phyloP scores from a whole-genome alignment of 192 early-diverging fungal species.

The Mortierella alpina region DNA sequence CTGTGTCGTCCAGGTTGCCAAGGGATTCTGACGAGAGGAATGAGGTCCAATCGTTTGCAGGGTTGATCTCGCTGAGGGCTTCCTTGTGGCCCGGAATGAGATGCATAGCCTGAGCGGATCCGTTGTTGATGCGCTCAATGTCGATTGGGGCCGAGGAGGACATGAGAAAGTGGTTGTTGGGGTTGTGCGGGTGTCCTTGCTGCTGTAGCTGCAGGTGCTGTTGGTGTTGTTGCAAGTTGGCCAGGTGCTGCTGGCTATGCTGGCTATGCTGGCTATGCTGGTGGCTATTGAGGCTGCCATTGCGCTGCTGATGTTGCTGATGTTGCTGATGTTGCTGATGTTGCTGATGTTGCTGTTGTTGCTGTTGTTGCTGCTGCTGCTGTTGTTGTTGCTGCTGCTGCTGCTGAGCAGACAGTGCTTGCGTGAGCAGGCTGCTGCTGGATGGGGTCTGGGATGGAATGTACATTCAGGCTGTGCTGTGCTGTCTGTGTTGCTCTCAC shows the following conservation, averaged over 20 bases:
- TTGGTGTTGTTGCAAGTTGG: background rate
- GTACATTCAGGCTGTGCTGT: constrained; percentile 11
- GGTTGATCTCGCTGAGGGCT: constrained; percentile 11
- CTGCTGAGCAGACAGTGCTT: constrained; percentile 29
- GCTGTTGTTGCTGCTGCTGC: constrained; percentile 21
- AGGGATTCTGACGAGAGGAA: constrained; percentile 29
- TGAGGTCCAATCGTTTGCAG: constrained; percentile 33
- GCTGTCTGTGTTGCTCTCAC: no score
- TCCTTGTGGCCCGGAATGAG: constrained; percentile 40
- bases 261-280: constrained; percentile 1
- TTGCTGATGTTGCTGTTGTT: constrained; percentile 21
- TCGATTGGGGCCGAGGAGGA: constrained; percentile 19
- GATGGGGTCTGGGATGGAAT: constrained; percentile 22
- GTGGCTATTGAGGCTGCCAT: background rate
- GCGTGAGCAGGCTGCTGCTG: constrained; percentile 36
- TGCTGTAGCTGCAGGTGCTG: constrained; percentile 12
- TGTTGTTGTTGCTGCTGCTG: constrained; percentile 22
- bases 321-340: constrained; percentile 20
- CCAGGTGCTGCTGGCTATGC: background rate
- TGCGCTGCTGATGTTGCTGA: constrained; percentile 11
- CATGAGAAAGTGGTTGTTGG: background rate
- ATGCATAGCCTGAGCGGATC: background rate
- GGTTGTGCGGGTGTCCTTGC: background rate
- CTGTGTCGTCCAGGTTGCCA: constrained; percentile 10
- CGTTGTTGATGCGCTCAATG: background rate